phyloP scores from a whole-genome alignment of 2,329 filamentous ascomycete species.

The Aspergillus sp. region DNA sequence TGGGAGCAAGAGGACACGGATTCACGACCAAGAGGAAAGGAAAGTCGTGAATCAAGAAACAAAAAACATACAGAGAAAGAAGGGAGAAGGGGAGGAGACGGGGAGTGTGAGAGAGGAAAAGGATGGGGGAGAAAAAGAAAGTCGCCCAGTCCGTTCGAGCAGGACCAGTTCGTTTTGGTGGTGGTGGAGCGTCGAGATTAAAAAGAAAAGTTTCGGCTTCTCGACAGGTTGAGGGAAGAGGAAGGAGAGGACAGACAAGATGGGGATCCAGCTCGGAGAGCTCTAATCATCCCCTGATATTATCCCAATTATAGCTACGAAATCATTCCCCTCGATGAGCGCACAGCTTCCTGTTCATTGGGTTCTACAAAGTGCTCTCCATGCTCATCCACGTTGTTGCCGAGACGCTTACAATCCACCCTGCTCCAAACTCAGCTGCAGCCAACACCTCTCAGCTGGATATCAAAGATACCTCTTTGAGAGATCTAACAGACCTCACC shows the following conservation, averaged over 20 bases:
- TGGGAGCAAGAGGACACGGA: slow-evolving; percentile 34
- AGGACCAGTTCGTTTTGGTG: slow-evolving; percentile 25
- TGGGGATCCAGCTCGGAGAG: slow-evolving; percentile 12
- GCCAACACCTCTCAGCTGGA: background rate
- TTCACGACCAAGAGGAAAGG: slow-evolving; percentile 29
- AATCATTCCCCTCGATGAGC: slow-evolving; percentile 12
- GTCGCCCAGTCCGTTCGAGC: slow-evolving; percentile 21
- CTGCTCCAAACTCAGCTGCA: background rate
- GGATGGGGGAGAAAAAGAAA: slow-evolving; percentile 35
- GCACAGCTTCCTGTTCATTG: slow-evolving; percentile 14
- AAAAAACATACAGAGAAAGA: slow-evolving; percentile 25
- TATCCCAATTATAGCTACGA: slow-evolving; percentile 6
- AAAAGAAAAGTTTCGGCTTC: slow-evolving; percentile 29
- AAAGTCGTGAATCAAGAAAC: slow-evolving; percentile 38
- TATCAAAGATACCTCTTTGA: background rate
- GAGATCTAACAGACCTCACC: background rate
- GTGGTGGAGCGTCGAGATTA: slow-evolving; percentile 38
- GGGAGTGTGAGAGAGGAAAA: slow-evolving; percentile 30
- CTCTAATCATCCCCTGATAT: slow-evolving; percentile 7
- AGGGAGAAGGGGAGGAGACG: slow-evolving; percentile 17
- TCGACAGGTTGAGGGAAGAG: slow-evolving; percentile 20
- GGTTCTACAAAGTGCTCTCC: slow-evolving; percentile 14
- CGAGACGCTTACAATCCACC: slow-evolving; percentile 16
- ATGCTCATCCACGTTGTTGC: slow-evolving; percentile 14
- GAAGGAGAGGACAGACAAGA: background rate